phyloP scores from a whole-genome alignment of 1,284 basidiomycete genomes.

The Meira nashicola region DNA sequence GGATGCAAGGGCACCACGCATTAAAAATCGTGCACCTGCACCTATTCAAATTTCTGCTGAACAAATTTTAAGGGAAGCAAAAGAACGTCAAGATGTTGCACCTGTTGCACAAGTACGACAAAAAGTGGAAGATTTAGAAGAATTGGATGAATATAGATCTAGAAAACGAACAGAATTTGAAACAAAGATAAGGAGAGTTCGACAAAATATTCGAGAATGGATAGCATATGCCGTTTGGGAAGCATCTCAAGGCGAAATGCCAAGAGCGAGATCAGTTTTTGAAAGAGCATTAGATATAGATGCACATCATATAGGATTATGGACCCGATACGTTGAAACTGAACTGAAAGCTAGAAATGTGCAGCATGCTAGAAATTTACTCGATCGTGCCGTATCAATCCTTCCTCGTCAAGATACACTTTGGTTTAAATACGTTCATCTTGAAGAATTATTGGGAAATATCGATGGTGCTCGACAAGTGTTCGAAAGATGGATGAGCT shows the following conservation, averaged over 20 bases:
- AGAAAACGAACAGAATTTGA: conserved; percentile 95
- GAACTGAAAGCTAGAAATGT: conserved; percentile 95
- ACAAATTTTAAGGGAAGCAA: conserved; percentile 92
- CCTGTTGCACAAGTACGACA: conserved; percentile 60
- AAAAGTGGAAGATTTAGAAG: conserved; percentile 86
- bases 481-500: conserved; percentile 98
- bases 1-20: conserved; percentile 58
- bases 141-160: conserved; percentile 90
- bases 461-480: conserved; percentile 91
- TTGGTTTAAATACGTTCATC: conserved; percentile 99
- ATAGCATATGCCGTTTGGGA: conserved; percentile 65
- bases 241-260: conserved; percentile 83
- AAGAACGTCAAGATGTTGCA: conserved; percentile 84
- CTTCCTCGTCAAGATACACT: conserved; percentile 79
- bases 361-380: conserved; percentile 91
- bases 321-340: conserved; percentile 96
- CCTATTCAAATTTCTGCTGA: conserved; percentile 96
- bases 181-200: conserved; percentile 69
- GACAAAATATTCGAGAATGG: conserved; percentile 55
- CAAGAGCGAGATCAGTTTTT: conserved; percentile 74
- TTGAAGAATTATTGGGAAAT: conserved; percentile 94
- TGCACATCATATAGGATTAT: conserved; percentile 78
- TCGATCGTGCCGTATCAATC: conserved; percentile 90
- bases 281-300: conserved; percentile 96
- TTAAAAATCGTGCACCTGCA: conserved; percentile 90